Base-by-base conservation (phyloP, 805 yeast species). In the Teunomyces kruisii region DNA sequence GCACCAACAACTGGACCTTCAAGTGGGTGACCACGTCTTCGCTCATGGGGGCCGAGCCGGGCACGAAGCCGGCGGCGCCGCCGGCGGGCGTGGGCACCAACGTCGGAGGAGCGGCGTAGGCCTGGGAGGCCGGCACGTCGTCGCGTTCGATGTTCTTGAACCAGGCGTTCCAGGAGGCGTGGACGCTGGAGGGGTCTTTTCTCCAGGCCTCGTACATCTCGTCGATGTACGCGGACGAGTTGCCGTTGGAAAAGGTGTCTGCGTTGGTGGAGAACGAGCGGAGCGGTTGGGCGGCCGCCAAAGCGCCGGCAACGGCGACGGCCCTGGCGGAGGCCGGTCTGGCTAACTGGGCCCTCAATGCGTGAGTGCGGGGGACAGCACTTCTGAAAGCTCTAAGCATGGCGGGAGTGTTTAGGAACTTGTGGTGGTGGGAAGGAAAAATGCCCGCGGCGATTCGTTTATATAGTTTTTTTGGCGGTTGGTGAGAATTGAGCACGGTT, bases 201-300 rank as follows among this genome's bases (percentile, higher is more conserved):
- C 81, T 79, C 98, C 98, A 94, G 42, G 96, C 91, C 52, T 81
- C 81, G 70, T 90, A 94, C 99, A 94, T 94, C 74, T 94, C 97
- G 68, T 94, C 99, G 58, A 94, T 87, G 69, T 94, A 94, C 59
- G 83, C 83, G 51, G 96, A 94, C 68, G 88, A 88, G 64, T 83
- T 81, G 48, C 94, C 81, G 55, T 86, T 87, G 55, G 91, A 71
- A 68, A 94, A 94, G 33, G 82, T 77, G 70, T 94, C 99, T 46
- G 72, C 61, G 31, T 65, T 66, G 35, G 74, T 61, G 46, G 79
- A 74, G 48, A 58, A 58, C 26, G 46, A 45, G 33, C 42, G 40
- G 45, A 42, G 32, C 27, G 41, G 33, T n/a, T n/a, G n/a, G n/a
- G n/a, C n/a, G 32, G 50, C 47, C 33, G 41, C 42, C 28, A 38